phyloP scores from a whole-genome alignment of 2,329 filamentous ascomycete genomes.

The Setomelanomma holmii region DNA sequence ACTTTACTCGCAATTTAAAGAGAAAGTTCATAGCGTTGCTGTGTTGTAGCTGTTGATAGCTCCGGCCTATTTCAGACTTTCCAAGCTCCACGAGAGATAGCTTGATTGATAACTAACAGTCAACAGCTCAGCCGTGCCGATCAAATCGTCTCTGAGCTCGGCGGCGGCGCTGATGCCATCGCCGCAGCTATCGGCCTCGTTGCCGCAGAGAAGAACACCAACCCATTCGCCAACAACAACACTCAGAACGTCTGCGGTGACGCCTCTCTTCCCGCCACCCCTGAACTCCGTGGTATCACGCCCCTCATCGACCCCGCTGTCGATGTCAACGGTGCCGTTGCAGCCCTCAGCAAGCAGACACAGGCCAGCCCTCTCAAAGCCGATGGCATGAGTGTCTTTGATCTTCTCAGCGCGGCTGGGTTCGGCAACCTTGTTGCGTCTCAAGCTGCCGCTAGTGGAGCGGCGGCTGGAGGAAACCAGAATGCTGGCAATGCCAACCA shows the following conservation, averaged over 20 bases:
- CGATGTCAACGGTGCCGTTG: conserved; percentile 63
- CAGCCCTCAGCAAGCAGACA: conserved; percentile 65
- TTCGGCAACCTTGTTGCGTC: conserved; percentile 66
- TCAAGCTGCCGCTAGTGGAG: conserved; percentile 46
- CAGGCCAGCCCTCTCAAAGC: conserved; percentile 63
- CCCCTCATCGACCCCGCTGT: conserved; percentile 72
- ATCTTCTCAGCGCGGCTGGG: conserved; percentile 67
- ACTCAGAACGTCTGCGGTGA: conserved; percentile 70
- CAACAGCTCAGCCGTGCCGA: conserved; percentile 67
- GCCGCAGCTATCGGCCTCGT: conserved; percentile 69
- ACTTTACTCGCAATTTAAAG: too few species aligned
- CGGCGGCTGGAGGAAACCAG: conserved; percentile 39
- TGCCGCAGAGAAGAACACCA: conserved; percentile 76
- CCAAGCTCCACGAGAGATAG: too few species aligned
- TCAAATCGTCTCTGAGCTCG: conserved; percentile 67
- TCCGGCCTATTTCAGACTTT: too few species aligned
- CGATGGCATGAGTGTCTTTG: conserved; percentile 69
- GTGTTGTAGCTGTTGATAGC: too few species aligned
- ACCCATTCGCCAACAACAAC: conserved; percentile 67
- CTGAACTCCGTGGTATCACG: conserved; percentile 69
- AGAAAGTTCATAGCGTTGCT: too few species aligned
- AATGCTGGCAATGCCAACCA: conserved; percentile 13
- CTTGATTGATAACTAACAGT: conserved; percentile 26
- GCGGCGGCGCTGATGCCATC: conserved; percentile 65
- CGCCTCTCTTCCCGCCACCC: conserved; percentile 66